Percentiles rank a stretch among this genome's conserved stretches.
phyloP scores from a whole-genome alignment of 2,329 filamentous ascomycete species.

The Tympanopsis confertula region DNA sequence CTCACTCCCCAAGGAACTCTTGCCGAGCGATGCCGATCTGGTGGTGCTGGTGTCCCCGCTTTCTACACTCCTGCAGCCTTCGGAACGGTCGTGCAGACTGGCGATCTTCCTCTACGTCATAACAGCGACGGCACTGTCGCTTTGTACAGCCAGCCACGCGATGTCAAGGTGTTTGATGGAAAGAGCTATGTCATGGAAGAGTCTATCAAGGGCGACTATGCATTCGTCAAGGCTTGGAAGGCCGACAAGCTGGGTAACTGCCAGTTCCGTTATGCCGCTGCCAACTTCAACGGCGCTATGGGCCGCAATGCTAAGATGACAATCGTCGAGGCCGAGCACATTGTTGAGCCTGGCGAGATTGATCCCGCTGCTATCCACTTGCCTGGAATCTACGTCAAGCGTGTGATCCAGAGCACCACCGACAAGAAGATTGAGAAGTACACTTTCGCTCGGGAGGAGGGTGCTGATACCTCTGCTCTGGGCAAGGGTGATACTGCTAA shows the following conservation, averaged over 20 bases:
- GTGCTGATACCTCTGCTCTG: no score
- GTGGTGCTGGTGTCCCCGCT: constrained; percentile 57
- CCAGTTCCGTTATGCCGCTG: constrained; percentile 49
- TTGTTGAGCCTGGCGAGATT: constrained; percentile 54
- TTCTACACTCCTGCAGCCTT: constrained; percentile 59
- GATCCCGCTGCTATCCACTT: constrained; percentile 52
- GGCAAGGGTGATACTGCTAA: constrained; percentile 35
- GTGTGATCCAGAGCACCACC: constrained; percentile 47
- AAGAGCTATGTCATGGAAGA: constrained; percentile 61
- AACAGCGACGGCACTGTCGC: constrained; percentile 46
- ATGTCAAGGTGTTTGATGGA: constrained; percentile 56
- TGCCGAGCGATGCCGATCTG: constrained; percentile 53
- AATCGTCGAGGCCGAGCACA: constrained; percentile 57
- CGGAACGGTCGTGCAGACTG: constrained; percentile 18
- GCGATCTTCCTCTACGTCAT: constrained; percentile 47
- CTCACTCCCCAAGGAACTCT: constrained; percentile 59
- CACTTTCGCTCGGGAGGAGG: constrained; percentile 48
- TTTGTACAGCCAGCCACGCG: constrained; percentile 43
- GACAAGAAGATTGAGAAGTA: constrained; percentile 54
- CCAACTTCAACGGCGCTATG: constrained; percentile 61
- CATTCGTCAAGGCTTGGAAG: constrained; percentile 59
- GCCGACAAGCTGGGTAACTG: constrained; percentile 59
- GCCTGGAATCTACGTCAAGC: constrained; percentile 58
- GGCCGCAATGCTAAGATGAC: constrained; percentile 54
- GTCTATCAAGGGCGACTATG: constrained; percentile 57